phyloP scores from a whole-genome alignment of 148 eudicot species.

The Mesembryanthemum crystallinum region DNA sequence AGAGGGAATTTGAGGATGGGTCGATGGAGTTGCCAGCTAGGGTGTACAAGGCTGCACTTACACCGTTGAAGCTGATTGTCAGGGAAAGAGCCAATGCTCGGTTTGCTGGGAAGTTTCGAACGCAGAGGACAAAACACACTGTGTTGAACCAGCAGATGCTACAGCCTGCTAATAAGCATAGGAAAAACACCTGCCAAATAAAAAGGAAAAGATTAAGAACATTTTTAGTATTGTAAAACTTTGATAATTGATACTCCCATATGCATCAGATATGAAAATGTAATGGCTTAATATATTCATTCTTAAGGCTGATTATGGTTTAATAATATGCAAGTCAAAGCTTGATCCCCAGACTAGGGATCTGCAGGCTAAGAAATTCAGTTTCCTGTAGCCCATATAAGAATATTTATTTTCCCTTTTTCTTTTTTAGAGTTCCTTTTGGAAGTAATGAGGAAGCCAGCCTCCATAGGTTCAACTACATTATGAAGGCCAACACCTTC shows the following conservation, averaged over 20 bases:
- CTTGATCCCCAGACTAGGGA: too few species aligned
- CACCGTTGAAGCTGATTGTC: constrained; percentile 78
- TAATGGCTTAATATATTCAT: too few species aligned
- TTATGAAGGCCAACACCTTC: too few species aligned
- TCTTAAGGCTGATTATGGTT: too few species aligned
- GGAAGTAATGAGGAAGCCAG: too few species aligned
- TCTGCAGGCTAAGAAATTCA: too few species aligned
- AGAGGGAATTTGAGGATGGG: constrained; percentile 48
- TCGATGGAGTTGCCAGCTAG: constrained; percentile 60
- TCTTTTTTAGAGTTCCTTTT: too few species aligned
- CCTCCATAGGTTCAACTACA: too few species aligned
- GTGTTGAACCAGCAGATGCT: constrained; percentile 98
- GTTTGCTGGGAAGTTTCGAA: constrained; percentile 56
- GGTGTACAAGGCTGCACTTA: constrained; percentile 77
- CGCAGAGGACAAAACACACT: constrained; percentile 79
- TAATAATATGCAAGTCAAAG: too few species aligned
- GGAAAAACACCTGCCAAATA: constrained; percentile 60
- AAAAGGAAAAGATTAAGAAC: background rate
- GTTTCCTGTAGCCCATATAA: too few species aligned
- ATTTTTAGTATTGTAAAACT: background rate
- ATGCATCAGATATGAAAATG: too few species aligned
- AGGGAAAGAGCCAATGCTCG: constrained; percentile 72
- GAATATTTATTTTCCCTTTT: too few species aligned
- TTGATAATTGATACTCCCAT: background rate
- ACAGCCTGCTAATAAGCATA: constrained; percentile 74